Percentiles rank a stretch among this genome's conserved stretches.
Conservation (phyloP, 148 eudicot genomes). For the Dianthus caryophyllus region DNA sequence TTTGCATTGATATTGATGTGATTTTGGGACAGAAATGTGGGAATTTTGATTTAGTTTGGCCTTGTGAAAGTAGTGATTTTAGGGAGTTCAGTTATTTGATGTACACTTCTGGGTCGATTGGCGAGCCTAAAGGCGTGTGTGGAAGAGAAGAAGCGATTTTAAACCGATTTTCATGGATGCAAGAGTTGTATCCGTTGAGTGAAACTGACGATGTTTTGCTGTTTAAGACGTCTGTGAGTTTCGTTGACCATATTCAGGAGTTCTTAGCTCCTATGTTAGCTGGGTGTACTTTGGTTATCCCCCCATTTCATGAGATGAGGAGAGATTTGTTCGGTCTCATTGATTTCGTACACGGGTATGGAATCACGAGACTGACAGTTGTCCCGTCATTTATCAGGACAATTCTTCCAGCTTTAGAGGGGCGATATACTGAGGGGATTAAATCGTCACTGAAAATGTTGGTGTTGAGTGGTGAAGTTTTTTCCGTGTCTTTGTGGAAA, state of each 20-base stretch:
- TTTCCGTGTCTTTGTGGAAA: conserved; percentile 55
- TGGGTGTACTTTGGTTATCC: conserved; percentile 70
- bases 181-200: conserved; percentile 53
- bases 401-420: conserved; percentile 54
- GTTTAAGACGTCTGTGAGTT: conserved; percentile 81
- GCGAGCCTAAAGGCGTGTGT: conserved; percentile 87
- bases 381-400: conserved; percentile 81
- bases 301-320: conserved; percentile 57
- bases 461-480: conserved; percentile 82
- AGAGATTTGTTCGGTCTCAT: conserved; percentile 45
- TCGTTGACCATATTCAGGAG: conserved; percentile 92
- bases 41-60: conserved; percentile 42
- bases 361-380: conserved; percentile 58
- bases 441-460: conserved; percentile 52
- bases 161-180: conserved; percentile 87
- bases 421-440: conserved; percentile 24
- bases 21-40: conserved; percentile 34
- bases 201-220: conserved; percentile 53
- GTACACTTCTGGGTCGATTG: conserved; percentile 94
- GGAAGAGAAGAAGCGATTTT: conserved; percentile 82
- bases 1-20: conserved; percentile 39
- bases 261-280: conserved; percentile 70
- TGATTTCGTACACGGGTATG: conserved; percentile 60
- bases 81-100: conserved; percentile 73
- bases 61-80: conserved; percentile 48